A percentile compares a stretch with the other conserved stretches of the same genome.
These are phyloP conservation scores for Avicennia marina DNA, from an alignment of 257 asterid species.

Conservation along the genomic window DNA sequence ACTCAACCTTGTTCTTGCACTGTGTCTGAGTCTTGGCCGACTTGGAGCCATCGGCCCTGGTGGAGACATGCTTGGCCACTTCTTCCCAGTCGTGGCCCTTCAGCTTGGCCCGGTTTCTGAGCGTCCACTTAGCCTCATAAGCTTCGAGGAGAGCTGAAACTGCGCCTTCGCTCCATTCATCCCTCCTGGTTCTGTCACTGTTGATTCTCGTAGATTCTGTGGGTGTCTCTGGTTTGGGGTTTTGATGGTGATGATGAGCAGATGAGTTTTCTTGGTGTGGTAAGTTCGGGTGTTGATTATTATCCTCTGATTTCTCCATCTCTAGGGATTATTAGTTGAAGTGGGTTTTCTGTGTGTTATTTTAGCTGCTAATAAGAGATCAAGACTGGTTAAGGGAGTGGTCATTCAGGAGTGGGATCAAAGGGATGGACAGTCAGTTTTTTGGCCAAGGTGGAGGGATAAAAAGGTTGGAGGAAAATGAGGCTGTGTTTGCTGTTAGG, in stretches of 20 bases:
- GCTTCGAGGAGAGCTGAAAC: constrained; percentile 71
- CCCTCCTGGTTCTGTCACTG: constrained; percentile 60
- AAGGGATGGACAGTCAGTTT: constrained; percentile 48
- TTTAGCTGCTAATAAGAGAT: constrained; percentile 43
- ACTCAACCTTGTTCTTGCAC: constrained; percentile 89
- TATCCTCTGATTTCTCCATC: constrained; percentile 43
- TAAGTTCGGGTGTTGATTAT: constrained; percentile 24
- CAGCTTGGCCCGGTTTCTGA: constrained; percentile 78
- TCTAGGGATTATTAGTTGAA: constrained; percentile 14
- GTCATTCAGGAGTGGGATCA: too few relatives aligned
- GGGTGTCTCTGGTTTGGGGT: constrained; percentile 20
- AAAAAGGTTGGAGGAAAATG: constrained; percentile 11
- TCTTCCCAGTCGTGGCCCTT: constrained; percentile 96
- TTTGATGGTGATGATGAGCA: constrained; percentile 35
- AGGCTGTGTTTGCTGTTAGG: too few relatives aligned
- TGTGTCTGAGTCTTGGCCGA: constrained; percentile 77
- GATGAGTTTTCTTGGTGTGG: constrained; percentile 27
- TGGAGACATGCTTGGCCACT: constrained; percentile 66
- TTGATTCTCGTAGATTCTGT: constrained; percentile 40
- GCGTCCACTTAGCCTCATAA: constrained; percentile 72
- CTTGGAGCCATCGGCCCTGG: constrained; percentile 32
- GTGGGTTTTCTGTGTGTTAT: background rate
- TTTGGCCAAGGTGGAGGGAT: constrained; percentile 33
- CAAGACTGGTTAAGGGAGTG: constrained; percentile 18
- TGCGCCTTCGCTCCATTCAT: constrained; percentile 94